phyloP scores from a whole-genome alignment of 192 early-diverging fungal species.

The Diversispora epigaea region DNA sequence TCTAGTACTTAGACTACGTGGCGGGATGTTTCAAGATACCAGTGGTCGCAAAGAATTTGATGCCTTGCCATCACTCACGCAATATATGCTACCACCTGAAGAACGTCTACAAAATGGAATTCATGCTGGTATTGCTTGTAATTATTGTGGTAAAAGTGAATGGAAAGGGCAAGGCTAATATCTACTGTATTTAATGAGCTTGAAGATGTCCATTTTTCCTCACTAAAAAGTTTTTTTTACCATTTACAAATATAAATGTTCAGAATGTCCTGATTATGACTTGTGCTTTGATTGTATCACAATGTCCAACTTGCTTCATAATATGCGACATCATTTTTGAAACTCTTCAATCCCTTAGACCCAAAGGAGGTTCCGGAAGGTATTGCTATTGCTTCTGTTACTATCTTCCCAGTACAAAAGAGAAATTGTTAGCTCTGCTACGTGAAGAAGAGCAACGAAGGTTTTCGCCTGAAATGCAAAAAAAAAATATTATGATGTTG shows the following conservation, averaged over 20 bases:
- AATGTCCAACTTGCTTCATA: conserved; percentile 25
- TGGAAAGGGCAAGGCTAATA: conserved; percentile 29
- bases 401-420: conserved; percentile 23
- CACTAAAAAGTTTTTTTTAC: neutral
- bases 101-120: conserved; percentile 14
- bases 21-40: conserved; percentile 18
- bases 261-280: conserved; percentile 25
- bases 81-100: conserved; percentile 8
- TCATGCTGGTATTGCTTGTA: conserved; percentile 24
- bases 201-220: neutral
- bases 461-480: conserved; percentile 30
- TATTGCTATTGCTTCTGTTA: neutral
- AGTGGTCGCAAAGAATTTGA: conserved; percentile 24
- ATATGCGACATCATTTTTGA: conserved; percentile 13
- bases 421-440: conserved; percentile 11
- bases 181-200: neutral
- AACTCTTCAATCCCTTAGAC: conserved; percentile 11
- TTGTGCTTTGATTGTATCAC: conserved; percentile 14
- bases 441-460: conserved; percentile 20
- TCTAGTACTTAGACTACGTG: conserved; percentile 68
- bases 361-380: conserved; percentile 1
- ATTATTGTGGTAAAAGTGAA: conserved; percentile 27
- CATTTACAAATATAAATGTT: conserved; percentile 30
- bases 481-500: conserved; percentile 26
- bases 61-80: conserved; percentile 22